Conservation (phyloP, 2,329 filamentous ascomycete genomes). For the Claviceps africana region DNA sequence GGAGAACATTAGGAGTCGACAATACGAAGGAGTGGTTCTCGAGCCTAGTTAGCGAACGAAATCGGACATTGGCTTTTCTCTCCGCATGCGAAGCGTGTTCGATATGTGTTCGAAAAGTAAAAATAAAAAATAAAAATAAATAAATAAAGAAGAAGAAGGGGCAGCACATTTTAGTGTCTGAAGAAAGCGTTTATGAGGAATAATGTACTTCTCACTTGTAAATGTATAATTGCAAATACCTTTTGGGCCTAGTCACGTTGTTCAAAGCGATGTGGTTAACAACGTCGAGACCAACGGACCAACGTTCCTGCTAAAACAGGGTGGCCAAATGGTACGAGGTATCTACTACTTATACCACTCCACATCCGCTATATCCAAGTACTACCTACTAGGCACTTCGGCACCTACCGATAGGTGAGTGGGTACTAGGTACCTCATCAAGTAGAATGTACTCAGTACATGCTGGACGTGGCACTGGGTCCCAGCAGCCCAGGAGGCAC, state of each 20-base stretch:
- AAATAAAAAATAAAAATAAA: not conserved
- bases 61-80: not conserved
- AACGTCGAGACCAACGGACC: too few species aligned
- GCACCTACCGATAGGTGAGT: too few species aligned
- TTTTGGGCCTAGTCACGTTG: not conserved
- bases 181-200: conserved; percentile 3
- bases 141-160: not conserved
- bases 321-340: too few species aligned
- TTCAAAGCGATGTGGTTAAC: not conserved
- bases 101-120: not conserved
- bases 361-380: too few species aligned
- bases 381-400: too few species aligned
- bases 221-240: not conserved
- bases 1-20: conserved; percentile 80
- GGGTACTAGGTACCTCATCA: too few species aligned
- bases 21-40: conserved; percentile 83
- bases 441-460: too few species aligned
- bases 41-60: conserved; percentile 31
- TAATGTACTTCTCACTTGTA: conserved; percentile 5
- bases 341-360: too few species aligned
- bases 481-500: not conserved
- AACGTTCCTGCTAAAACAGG: too few species aligned
- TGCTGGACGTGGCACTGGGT: not conserved
- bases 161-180: conserved; percentile 1
- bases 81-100: conserved; percentile 1